phyloP scores from a whole-genome alignment of 1,284 basidiomycete species.

The Malassezia japonica region DNA sequence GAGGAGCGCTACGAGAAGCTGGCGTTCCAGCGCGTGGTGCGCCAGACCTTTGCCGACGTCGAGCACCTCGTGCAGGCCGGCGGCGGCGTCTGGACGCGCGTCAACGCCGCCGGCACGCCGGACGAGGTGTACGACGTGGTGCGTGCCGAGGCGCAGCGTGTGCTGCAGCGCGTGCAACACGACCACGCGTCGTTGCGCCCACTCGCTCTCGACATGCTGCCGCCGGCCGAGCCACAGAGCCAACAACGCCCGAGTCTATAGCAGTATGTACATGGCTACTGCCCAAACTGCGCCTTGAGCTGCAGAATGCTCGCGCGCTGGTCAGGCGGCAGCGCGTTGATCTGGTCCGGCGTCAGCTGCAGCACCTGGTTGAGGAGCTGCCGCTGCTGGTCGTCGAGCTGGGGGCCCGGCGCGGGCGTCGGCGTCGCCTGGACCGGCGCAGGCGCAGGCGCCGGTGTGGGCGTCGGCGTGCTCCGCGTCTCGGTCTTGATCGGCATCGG shows the following conservation, averaged over 20 bases:
- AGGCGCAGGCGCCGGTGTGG: constrained; percentile 2
- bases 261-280: constrained; percentile 14
- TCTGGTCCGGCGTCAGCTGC: constrained; percentile 72
- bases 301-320: constrained; percentile 78
- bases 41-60: constrained; percentile 32
- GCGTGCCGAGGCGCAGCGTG: constrained; percentile 19
- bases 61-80: constrained; percentile 21
- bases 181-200: constrained; percentile 15
- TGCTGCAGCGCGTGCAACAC: constrained; percentile 20
- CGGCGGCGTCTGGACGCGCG: constrained; percentile 29
- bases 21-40: constrained; percentile 47
- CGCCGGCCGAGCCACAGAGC: constrained; percentile 11
- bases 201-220: constrained; percentile 15
- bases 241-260: constrained; percentile 1
- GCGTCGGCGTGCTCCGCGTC: not conserved
- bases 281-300: constrained; percentile 44
- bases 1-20: constrained; percentile 59
- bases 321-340: constrained; percentile 68
- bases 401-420: constrained; percentile 15
- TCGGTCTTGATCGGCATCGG: not conserved
- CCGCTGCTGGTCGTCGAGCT: constrained; percentile 36
- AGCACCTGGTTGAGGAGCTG: constrained; percentile 60
- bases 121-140: constrained; percentile 39
- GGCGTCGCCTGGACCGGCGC: constrained; percentile 7
- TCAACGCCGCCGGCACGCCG: constrained; percentile 32